These are phyloP conservation scores for Arthroderma sp. DNA, from an alignment of 2,329 filamentous ascomycete genomes.

Conservation along the genomic window DNA sequence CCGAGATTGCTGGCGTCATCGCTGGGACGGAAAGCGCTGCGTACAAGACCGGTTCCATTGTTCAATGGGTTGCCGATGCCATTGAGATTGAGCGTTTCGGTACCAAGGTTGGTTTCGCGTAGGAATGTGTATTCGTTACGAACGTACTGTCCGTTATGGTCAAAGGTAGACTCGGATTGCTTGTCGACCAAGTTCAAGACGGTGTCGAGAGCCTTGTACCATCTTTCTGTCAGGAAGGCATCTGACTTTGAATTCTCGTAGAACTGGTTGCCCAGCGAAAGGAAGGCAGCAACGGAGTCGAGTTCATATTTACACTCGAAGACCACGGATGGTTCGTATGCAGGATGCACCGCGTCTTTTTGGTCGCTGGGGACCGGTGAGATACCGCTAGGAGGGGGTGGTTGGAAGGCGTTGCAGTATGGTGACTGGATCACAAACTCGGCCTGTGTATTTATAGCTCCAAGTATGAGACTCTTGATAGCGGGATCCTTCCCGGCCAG, in stretches of 20 bases:
- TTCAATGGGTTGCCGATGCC: conserved; percentile 89
- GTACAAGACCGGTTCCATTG: conserved; percentile 66
- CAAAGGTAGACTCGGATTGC: conserved; percentile 71
- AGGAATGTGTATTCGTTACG: conserved; percentile 80
- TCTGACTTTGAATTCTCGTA: conserved; percentile 64
- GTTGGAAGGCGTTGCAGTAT: conserved; percentile 98
- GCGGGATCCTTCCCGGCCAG: conserved; percentile 68
- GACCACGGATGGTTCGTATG: conserved; percentile 69
- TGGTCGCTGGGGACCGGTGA: conserved; percentile 63
- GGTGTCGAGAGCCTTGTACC: conserved; percentile 64
- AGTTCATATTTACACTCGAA: conserved; percentile 99
- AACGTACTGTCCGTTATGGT: conserved; percentile 51
- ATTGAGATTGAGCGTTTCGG: conserved; percentile 71
- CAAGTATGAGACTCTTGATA: conserved; percentile 69
- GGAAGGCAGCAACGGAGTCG: conserved; percentile 85
- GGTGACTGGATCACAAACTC: conserved; percentile 90
- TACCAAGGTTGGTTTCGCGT: conserved; percentile 64
- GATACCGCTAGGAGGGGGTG: conserved; percentile 70
- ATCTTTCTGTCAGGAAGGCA: conserved; percentile 65
- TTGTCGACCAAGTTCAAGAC: conserved; percentile 61
- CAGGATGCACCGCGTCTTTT: conserved; percentile 70
- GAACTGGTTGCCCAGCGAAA: conserved; percentile 76
- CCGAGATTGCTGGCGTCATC: conserved; percentile 91
- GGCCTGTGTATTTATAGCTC: conserved; percentile 89
- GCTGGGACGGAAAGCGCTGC: conserved; percentile 85